Evolutionary conservation across 352 stramenopile species (phyloP), one percentile per base, ranked within the genome.

Genomic region (Hyaloperonospora arabidopsidis): DNA sequence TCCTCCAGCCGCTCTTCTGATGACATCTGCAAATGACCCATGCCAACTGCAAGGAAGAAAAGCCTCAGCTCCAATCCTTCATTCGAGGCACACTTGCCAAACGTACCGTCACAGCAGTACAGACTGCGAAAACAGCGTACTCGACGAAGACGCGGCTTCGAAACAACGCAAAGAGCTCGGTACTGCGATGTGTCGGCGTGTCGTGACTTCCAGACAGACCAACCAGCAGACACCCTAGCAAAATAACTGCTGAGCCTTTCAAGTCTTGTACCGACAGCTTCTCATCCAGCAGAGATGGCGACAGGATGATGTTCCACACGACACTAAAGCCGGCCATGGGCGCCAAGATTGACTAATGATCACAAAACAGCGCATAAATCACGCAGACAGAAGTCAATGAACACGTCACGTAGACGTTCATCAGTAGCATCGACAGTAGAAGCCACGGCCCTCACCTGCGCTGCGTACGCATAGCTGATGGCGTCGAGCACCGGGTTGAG

Each of bases 251-350:
- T 2, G 79, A 84, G 19, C 79, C 83, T 56, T 81, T 72, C 43
- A 93, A 21, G 32, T 91, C 83, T 36, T 89, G 72, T 17, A 70
- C 70, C 10, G 80, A 91, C 19, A 93, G 58, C 53, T 84, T 77
- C 61, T 93, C 83, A 23, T 86, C 70, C 10, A 93, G 72, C 22
- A 93, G 65, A 56, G 88, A 93, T 5, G 83, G 83, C 46, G 83
- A 80, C 13, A 93, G 58, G 17, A 93, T 64, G 48, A 93, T 91
- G 51, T 93, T 93, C 83, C 83, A 93, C 40, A 93, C 80, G 40
- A 93, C 83, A 47, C 83, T 93, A 61, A 88, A 93, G 40, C 83
- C 83, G 2, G 83, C 80, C 83, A 93, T 93, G 1, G 83, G 83
- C 17, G 83, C 83, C 36, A 93, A 67, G 46, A 93, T 89, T 18